These are phyloP conservation scores for Delonix regia DNA, from an alignment of 306 rosid species.

Conservation along the genomic window DNA sequence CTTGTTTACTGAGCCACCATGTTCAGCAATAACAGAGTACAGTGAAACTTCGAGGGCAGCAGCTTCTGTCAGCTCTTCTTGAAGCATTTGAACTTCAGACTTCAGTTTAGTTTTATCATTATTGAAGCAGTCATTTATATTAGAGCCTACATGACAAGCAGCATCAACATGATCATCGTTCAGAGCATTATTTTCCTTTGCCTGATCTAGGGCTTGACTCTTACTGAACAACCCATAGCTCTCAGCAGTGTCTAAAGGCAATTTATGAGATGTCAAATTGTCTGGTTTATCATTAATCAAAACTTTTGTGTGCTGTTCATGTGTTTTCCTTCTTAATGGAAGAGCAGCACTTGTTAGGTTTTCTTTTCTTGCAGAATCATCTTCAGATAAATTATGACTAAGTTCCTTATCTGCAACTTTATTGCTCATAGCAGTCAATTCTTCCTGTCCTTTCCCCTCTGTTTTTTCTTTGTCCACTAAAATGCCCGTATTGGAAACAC, in stretches of 20 bases:
- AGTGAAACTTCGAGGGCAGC: constrained; percentile 85
- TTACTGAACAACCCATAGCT: constrained; percentile 31
- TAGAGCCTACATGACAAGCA: constrained; percentile 32
- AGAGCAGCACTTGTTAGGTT: constrained; percentile 40
- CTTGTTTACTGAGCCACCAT: constrained; percentile 78
- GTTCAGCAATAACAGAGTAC: constrained; percentile 83
- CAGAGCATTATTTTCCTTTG: constrained; percentile 39
- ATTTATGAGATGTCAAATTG: constrained; percentile 43
- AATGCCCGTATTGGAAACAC: constrained; percentile 28
- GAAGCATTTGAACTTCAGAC: constrained; percentile 68
- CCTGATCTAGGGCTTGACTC: constrained; percentile 41
- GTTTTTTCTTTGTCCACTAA: constrained; percentile 37
- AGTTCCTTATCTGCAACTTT: constrained; percentile 41
- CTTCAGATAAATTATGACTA: constrained; percentile 37
- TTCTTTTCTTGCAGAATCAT: constrained; percentile 40
- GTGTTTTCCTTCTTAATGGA: constrained; percentile 39
- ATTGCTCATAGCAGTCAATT: not conserved
- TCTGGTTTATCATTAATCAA: constrained; percentile 46
- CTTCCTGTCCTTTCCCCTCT: constrained; percentile 34
- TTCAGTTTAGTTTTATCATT: constrained; percentile 49
- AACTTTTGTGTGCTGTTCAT: constrained; percentile 31
- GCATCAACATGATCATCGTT: constrained; percentile 35
- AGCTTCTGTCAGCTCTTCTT: constrained; percentile 82
- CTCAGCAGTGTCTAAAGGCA: constrained; percentile 47
- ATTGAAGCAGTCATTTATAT: constrained; percentile 30